Base-by-base conservation (phyloP, 2,329 filamentous ascomycete genomes). In the Xylaria arbuscula region DNA sequence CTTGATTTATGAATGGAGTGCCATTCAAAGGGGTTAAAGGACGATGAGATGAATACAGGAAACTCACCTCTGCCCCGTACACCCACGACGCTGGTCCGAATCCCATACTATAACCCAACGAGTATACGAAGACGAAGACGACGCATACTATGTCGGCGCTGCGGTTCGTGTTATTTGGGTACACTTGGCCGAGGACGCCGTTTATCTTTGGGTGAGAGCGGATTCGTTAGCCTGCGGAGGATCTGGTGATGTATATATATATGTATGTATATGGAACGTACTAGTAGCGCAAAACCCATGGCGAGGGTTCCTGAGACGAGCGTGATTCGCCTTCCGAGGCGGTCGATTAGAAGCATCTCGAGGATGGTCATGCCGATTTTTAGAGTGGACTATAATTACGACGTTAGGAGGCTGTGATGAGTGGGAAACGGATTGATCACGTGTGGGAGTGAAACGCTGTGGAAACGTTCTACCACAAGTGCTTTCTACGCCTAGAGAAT, bases 41-140 rank as follows among this genome's bases (percentile, higher is more conserved):
- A n/a, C 11, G 15, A 28, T 2, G 15, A 2, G 32, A 36, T 6
- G 24, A 34, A 34, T 11, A 11, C 3, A 19, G 40, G 17, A 24
- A 45, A 38, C 13, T 47, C 2, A 86, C 85, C 79, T 89, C 87
- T 0, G 86, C 83, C n/a, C 85, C 85, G 68, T 89, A 89, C 0
- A 89, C 85, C 87, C 87, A 89, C 0, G 86, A 81, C 0, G 85
- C 83, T 0, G 87, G 85, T 0, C 87, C 87, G 51, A 88, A 87
- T 0, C 87, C 85, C 69, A 89, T 80, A 59, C 84, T 87, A 73
- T 87, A 89, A 0, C 87, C 87, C 59, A 88, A 81, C 8, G 86
- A 85, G 74, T 87, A 89, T 51, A 89, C 78, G 73, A 88, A 88
- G 48, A 88, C 85, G 73, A 88, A 88, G 11, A 84, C 78, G 24